phyloP scores from a whole-genome alignment of 2,329 filamentous ascomycete genomes.

The Penicillium sp. region DNA sequence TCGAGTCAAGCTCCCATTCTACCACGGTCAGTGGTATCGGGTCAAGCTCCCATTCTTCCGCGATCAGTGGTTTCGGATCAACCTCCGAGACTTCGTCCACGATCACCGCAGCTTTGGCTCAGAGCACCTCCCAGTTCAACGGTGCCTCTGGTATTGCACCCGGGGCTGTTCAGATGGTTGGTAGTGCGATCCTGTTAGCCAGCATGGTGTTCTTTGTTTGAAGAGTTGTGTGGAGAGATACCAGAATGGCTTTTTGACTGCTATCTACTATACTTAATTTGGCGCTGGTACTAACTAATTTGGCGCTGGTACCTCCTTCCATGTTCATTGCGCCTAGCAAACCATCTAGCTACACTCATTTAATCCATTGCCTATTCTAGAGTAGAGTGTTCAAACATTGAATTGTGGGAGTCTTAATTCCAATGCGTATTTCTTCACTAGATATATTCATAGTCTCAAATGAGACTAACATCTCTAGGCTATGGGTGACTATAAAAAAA shows the following conservation, averaged over 20 bases:
- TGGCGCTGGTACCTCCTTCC: too few relatives aligned
- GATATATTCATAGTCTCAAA: background rate
- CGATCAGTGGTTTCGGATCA: background rate
- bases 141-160: background rate
- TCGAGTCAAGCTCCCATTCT: background rate
- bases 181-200: conserved; percentile 1
- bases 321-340: background rate
- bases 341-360: background rate
- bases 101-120: background rate
- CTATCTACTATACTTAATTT: background rate
- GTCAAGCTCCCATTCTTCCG: background rate
- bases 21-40: background rate
- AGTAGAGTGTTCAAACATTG: background rate
- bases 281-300: background rate
- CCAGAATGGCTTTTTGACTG: background rate
- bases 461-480: background rate
- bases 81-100: background rate
- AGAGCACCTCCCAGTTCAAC: background rate
- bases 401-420: background rate
- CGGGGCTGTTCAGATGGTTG: background rate
- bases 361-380: background rate
- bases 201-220: background rate
- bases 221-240: background rate
- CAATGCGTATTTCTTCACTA: background rate
- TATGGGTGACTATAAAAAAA: background rate